Conservation (phyloP, 176 grass and related monocot genomes). For the Poa annua region DNA sequence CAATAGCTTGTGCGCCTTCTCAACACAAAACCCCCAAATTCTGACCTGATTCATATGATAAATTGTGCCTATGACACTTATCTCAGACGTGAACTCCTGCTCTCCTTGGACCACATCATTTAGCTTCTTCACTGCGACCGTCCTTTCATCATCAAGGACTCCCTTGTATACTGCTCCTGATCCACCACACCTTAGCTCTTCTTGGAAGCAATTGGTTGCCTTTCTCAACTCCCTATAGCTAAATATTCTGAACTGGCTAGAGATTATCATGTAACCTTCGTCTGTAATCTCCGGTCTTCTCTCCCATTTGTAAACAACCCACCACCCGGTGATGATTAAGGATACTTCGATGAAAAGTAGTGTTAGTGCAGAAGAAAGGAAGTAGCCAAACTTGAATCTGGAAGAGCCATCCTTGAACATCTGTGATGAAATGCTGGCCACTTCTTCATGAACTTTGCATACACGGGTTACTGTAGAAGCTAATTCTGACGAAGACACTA, state of each 20-base stretch:
- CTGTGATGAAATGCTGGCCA: background rate
- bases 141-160: conserved; percentile 44
- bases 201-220: conserved; percentile 49
- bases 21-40: conserved; percentile 53
- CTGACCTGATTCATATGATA: conserved; percentile 60
- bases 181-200: conserved; percentile 55
- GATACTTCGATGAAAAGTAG: conserved; percentile 49
- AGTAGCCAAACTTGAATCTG: conserved; percentile 48
- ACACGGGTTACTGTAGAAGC: background rate
- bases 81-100: conserved; percentile 59
- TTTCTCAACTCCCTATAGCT: conserved; percentile 62
- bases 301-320: conserved; percentile 41
- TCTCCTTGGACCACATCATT: conserved; percentile 45
- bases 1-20: conserved; percentile 44
- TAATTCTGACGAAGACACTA: background rate
- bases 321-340: conserved; percentile 42
- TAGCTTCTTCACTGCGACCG: conserved; percentile 63
- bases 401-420: background rate
- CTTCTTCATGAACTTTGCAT: conserved; percentile 32
- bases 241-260: conserved; percentile 54
- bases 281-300: conserved; percentile 27
- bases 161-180: conserved; percentile 67
- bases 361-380: conserved; percentile 52
- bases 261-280: conserved; percentile 34
- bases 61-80: conserved; percentile 57